Evolutionary conservation across 345 rosid species (phyloP), one percentile per base, ranked within the genome.

Genomic region (Hypericum perforatum): DNA sequence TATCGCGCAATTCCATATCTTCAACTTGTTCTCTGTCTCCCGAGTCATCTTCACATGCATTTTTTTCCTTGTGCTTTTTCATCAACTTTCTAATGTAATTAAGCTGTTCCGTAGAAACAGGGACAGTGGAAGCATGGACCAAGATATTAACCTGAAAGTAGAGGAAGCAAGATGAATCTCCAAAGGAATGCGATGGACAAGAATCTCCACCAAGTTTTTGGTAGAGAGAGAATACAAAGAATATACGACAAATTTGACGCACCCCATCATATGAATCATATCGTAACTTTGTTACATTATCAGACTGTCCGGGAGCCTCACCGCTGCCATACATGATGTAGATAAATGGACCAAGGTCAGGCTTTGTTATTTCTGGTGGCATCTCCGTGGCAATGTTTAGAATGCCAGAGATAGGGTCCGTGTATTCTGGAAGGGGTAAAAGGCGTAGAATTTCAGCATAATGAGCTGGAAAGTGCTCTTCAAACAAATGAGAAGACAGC

Each of bases 391-490:
- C 89, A 43, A 89, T 67, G 46, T 92, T 92, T 57, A 92, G 60
- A 59, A 78, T 63, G 45, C 95, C 97, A 29, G 70, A 59, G 7
- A 60, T 54, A 7, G 91, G 94, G 61, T 92, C 81, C 91, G 84
- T 86, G 74, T 92, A 92, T 56, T 72, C 84, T 9, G 84, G 83
- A 70, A 92, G 77, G 54, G 94, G 97, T 59, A 88, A 69, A 54
- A 80, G 57, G 36, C 57, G 78, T 57, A 85, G 66, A 48, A 88
- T 69, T 69, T 88, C 89, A 39, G 82, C 63, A 58, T 67, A 84
- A 70, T 92, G 98, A 57, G 70, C 74, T 11, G 97, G 86, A 69
- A 92, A 85, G 57, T 84, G 91, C 64, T 88, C 84, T 67, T 74
- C 70, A 62, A 92, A 88, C 63, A 81, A 68, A 37, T 51, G 70